Conservation (phyloP, 495 filamentous ascomycete species). For the Xylaria curta region DNA sequence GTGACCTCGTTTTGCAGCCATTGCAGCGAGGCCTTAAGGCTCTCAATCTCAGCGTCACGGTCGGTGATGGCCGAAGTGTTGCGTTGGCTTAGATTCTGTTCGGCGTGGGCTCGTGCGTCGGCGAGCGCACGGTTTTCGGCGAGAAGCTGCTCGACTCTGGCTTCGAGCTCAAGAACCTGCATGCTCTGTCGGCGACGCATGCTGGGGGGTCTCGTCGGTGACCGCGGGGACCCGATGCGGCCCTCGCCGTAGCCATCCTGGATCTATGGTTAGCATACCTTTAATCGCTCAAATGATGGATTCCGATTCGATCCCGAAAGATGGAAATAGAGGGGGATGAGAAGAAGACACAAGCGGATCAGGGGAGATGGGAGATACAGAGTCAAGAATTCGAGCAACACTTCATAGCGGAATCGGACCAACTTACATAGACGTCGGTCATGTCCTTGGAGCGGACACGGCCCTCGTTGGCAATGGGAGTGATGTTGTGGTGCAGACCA, state of each 20-base stretch:
- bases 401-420: conserved; percentile 29
- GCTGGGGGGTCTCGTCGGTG: conserved; percentile 94
- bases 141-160: conserved; percentile 76
- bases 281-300: not conserved
- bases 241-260: conserved; percentile 96
- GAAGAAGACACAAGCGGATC: not conserved
- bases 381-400: conserved; percentile 17
- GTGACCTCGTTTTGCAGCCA: conserved; percentile 80
- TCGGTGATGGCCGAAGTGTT: conserved; percentile 60
- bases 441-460: conserved; percentile 82
- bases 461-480: conserved; percentile 84
- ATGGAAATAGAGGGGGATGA: not conserved
- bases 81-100: conserved; percentile 54
- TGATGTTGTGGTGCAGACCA: conserved; percentile 57
- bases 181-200: conserved; percentile 94
- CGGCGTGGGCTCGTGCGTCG: conserved; percentile 72
- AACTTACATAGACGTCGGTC: conserved; percentile 92
- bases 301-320: not conserved
- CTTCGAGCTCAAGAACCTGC: conserved; percentile 86
- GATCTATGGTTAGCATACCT: conserved; percentile 13
- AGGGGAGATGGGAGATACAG: not conserved
- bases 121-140: conserved; percentile 80
- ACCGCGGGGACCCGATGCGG: conserved; percentile 82
- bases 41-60: conserved; percentile 79
- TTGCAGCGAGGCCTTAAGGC: conserved; percentile 75